Conservation (phyloP, 208 protist species). For the Naegleria gruberi region DNA sequence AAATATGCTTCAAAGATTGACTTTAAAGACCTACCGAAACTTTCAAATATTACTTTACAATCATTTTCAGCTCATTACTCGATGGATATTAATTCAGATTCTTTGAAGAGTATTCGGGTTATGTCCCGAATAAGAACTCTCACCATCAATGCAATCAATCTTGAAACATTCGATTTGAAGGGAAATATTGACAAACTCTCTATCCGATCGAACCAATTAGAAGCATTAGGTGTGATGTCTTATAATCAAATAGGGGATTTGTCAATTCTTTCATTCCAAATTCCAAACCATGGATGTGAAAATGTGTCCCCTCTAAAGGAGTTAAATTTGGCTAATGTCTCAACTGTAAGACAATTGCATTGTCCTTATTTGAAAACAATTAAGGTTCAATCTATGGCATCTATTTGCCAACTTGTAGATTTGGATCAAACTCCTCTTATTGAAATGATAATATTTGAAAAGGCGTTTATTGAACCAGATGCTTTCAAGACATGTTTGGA, state of each 20-base stretch:
- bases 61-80: too few species aligned
- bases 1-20: too few species aligned
- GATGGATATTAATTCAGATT: too few species aligned
- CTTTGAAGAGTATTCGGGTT: background rate
- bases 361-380: background rate
- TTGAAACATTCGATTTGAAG: background rate
- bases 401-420: background rate
- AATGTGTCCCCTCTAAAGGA: background rate
- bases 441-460: background rate
- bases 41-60: too few species aligned
- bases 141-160: background rate
- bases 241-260: too few species aligned
- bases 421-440: background rate
- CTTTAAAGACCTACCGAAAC: too few species aligned
- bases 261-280: background rate
- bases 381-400: background rate
- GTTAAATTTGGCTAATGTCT: background rate
- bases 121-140: background rate
- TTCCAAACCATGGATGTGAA: background rate
- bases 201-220: too few species aligned
- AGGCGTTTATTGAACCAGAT: background rate
- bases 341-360: background rate
- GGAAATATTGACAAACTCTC: background rate
- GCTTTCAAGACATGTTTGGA: background rate
- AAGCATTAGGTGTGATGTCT: too few species aligned